phyloP scores from a whole-genome alignment of 1,284 basidiomycete genomes.

The Malassezia psittaci region DNA sequence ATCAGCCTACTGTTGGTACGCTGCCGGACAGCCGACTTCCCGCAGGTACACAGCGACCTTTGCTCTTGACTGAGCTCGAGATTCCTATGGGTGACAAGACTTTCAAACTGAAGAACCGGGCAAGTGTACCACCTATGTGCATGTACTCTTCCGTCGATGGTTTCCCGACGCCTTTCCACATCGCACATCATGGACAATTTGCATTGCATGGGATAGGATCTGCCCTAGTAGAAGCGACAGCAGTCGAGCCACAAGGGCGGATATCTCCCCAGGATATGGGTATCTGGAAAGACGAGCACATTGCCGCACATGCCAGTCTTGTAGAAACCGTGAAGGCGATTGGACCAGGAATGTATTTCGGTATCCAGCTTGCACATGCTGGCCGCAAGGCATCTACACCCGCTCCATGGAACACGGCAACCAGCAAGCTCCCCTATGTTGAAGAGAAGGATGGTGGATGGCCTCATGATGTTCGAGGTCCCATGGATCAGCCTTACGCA shows the following conservation, averaged over 20 bases:
- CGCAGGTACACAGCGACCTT: constrained; percentile 24
- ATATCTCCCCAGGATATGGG: constrained; percentile 62
- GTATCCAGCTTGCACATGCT: constrained; percentile 69
- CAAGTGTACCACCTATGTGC: constrained; percentile 39
- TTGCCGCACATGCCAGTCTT: constrained; percentile 59
- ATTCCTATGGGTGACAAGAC: constrained; percentile 16
- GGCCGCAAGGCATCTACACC: constrained; percentile 60
- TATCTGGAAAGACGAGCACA: constrained; percentile 66
- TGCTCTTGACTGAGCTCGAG: constrained; percentile 26
- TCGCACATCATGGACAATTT: constrained; percentile 40
- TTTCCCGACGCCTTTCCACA: constrained; percentile 37
- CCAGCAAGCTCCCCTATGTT: constrained; percentile 19
- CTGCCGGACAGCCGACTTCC: constrained; percentile 29
- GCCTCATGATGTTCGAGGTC: constrained; percentile 57
- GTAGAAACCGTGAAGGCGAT: constrained; percentile 61
- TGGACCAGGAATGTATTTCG: constrained; percentile 58
- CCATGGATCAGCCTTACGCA: constrained; percentile 56
- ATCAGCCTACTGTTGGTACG: not conserved
- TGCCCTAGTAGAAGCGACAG: constrained; percentile 38
- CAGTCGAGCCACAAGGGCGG: constrained; percentile 64
- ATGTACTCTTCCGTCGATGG: constrained; percentile 39
- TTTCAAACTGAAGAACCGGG: constrained; percentile 37
- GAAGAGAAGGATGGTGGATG: constrained; percentile 55
- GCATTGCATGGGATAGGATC: constrained; percentile 42
- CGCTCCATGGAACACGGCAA: constrained; percentile 50